Conservation (phyloP, 139 green algal species). For the Dunaliella sp. region DNA sequence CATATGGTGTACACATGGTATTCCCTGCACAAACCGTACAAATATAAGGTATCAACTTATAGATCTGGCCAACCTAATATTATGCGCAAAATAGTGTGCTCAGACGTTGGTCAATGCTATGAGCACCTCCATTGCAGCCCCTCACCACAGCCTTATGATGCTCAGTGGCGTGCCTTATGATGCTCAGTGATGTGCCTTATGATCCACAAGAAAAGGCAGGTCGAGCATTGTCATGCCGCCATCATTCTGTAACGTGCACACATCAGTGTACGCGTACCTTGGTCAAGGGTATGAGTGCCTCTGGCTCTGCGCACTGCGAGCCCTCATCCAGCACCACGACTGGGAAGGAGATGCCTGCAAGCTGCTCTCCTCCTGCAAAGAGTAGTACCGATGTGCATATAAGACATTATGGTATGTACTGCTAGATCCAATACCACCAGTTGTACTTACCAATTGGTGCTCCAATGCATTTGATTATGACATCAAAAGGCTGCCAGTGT, state of each 20-base stretch:
- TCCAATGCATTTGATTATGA: background rate
- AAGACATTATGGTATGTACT: background rate
- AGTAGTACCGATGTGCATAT: no score
- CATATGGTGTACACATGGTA: no score
- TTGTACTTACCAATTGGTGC: background rate
- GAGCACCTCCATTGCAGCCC: no score
- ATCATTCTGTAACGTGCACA: background rate
- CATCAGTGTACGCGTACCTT: constrained; percentile 6
- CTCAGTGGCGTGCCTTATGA: background rate
- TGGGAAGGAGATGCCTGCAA: constrained; percentile 23
- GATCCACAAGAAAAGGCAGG: background rate
- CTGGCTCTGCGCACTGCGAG: constrained; percentile 34
- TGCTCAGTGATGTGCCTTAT: background rate
- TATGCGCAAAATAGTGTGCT: no score
- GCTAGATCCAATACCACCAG: background rate
- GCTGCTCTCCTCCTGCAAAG: constrained; percentile 19
- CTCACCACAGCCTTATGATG: background rate
- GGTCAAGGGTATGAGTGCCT: constrained; percentile 33
- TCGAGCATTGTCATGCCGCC: background rate
- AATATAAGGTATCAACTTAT: no score
- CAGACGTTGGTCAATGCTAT: no score
- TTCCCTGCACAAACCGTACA: no score
- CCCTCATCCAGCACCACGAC: constrained; percentile 43
- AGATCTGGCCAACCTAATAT: no score
- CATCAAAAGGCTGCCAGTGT: background rate